A percentile compares a stretch with the other conserved stretches of the same genome.
These are phyloP conservation scores for Paramecium pentaurelia DNA, from an alignment of 73 alveolate species.

Conservation along the genomic window DNA sequence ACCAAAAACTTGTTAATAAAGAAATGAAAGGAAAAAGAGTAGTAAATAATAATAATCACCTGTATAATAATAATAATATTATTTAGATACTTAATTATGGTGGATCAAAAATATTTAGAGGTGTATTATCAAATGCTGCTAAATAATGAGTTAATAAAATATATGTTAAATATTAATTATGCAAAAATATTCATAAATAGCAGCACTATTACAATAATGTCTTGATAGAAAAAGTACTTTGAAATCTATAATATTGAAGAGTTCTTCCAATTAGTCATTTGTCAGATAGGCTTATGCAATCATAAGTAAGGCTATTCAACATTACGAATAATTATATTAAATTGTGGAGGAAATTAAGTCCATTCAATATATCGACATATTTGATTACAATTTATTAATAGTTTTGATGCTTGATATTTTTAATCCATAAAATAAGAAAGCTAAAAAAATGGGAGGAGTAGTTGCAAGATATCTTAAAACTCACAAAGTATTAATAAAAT, in stretches of 20 bases:
- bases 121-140: conserved; percentile 6
- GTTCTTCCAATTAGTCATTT: neutral
- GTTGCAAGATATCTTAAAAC: neutral
- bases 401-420: conserved; percentile 28
- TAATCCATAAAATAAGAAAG: conserved; percentile 22
- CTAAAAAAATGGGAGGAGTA: conserved; percentile 44
- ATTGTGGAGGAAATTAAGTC: neutral
- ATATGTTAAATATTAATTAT: neutral
- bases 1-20: neutral
- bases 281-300: conserved; percentile 25
- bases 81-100: conserved; percentile 8
- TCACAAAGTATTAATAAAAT: neutral
- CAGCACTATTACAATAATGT: neutral
- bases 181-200: conserved; percentile 22
- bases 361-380: neutral
- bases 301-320: neutral
- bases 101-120: conserved; percentile 34
- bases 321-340: neutral
- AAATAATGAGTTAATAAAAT: neutral
- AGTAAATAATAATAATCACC: neutral
- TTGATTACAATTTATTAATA: neutral
- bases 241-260: conserved; percentile 5
- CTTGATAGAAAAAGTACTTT: neutral
- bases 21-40: neutral
- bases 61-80: neutral